phyloP scores from a whole-genome alignment of 306 rosid genomes.

The Castanea mollissima region DNA sequence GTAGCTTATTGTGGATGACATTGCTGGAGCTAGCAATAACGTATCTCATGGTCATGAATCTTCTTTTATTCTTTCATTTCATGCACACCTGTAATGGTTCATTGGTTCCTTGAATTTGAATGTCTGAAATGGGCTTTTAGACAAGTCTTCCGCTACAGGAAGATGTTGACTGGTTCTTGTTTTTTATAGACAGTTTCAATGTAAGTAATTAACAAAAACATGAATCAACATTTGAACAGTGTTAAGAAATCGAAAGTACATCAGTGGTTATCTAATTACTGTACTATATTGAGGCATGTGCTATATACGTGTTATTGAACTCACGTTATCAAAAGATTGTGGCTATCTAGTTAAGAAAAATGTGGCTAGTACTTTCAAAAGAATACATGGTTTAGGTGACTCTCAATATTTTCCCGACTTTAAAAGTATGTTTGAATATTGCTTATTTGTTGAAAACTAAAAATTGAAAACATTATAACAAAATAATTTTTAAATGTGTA shows the following conservation, averaged over 20 bases:
- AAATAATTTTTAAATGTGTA: too few relatives aligned
- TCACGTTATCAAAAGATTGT: too few relatives aligned
- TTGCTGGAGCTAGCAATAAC: conserved; percentile 8
- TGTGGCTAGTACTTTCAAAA: neutral
- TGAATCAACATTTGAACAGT: conserved; percentile 19
- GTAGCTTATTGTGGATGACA: conserved; percentile 36
- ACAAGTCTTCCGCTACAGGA: conserved; percentile 27
- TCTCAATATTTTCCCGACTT: too few relatives aligned
- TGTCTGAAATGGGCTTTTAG: conserved; percentile 12
- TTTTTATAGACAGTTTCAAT: conserved; percentile 56
- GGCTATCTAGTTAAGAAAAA: too few relatives aligned
- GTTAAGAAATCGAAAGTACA: conserved; percentile 35
- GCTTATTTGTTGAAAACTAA: too few relatives aligned
- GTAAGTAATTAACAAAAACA: conserved; percentile 26
- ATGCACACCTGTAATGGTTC: conserved; percentile 28
- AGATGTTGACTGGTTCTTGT: conserved; percentile 67
- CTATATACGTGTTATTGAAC: too few relatives aligned
- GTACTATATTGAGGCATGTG: neutral
- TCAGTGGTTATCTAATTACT: conserved; percentile 9
- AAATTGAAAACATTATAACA: too few relatives aligned
- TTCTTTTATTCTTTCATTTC: conserved; percentile 22
- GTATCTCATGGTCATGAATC: conserved; percentile 33
- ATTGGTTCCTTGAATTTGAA: conserved; percentile 40
- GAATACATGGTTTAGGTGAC: neutral
- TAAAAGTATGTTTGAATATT: too few relatives aligned